Base-by-base conservation (phyloP, 1,284 basidiomycete species). In the Lentinus polychrous region DNA sequence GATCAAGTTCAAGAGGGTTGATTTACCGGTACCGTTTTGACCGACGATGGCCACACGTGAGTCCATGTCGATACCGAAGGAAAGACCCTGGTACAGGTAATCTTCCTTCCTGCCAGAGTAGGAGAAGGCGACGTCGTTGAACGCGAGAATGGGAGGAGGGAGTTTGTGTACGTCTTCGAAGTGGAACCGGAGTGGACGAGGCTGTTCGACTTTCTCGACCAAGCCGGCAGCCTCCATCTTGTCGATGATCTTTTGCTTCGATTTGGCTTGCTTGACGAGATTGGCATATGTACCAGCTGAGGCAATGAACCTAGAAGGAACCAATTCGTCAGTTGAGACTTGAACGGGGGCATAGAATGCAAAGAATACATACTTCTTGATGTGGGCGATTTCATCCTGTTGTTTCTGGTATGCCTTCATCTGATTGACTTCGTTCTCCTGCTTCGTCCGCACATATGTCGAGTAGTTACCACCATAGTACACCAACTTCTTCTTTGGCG, bases 161-260 rank as follows among this genome's bases (percentile, higher is more conserved):
- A 99, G 81, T 69, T 90, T 94, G 60, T 81, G 76, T 53, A 98
- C 82, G 62, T 96, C 93, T 69, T 98, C 94, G 65, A 98, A 98
- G 78, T 96, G 86, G 82, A 98, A 99, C 47, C 83, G 78, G 47
- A 98, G 73, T 36, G 81, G 79, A 60, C 79, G 83, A 44, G 80
- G 76, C 6, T 67, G 63, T 63, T 91, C 87, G 49, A 97, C 75
- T 68, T 92, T 92, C 71, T 98, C 92, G 61, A 98, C 78, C 38
- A 98, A 77, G 60, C 95, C 95, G 11, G 94, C 95, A n/a, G 95
- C 95, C 76, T 98, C 95, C 95, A 99, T 98, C 82, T 99, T 99
- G 79, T 99, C 95, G 69, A 99, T 96, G 56, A 96, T 96, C 76
- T 99, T 98, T 70, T 98, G 95, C 74, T 99, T 99, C 43, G 94